Evolutionary conservation across 78 protist species (phyloP).

Genomic region (Protostelium mycophagum): DNA sequence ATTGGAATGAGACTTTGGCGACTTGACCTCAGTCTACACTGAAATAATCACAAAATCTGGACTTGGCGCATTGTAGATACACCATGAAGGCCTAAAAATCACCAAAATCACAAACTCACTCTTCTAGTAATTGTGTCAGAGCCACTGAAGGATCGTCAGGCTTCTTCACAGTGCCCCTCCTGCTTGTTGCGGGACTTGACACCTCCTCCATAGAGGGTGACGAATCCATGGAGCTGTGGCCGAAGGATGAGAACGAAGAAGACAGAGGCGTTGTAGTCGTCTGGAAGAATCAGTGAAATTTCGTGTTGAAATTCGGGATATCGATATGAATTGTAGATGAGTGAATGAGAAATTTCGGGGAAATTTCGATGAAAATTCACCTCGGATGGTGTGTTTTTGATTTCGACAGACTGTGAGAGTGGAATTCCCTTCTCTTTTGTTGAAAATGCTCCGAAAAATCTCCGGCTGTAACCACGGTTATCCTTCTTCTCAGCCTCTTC

Average conservation of each 20-base stretch:
- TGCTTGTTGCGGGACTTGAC: neutral
- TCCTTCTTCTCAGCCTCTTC: neutral
- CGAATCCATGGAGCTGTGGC: neutral
- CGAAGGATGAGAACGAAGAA: neutral
- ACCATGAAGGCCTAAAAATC: neutral
- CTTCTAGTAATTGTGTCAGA: neutral
- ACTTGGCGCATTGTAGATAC: neutral
- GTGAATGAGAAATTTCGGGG: too few relatives aligned
- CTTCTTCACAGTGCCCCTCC: neutral
- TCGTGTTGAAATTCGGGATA: too few relatives aligned
- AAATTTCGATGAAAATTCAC: too few relatives aligned
- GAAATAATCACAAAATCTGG: neutral
- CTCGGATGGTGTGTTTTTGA: too few relatives aligned
- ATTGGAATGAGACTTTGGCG: neutral
- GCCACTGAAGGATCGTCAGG: neutral
- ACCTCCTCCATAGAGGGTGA: neutral
- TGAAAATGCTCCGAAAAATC: too few relatives aligned
- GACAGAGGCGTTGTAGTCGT: too few relatives aligned
- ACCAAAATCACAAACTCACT: too few relatives aligned
- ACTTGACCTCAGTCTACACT: neutral
- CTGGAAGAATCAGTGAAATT: too few relatives aligned
- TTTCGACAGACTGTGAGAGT: too few relatives aligned
- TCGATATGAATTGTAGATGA: too few relatives aligned
- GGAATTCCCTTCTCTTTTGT: too few relatives aligned
- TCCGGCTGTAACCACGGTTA: too few relatives aligned